These are phyloP conservation scores for Fusarium irregulare DNA, from an alignment of 2,329 filamentous ascomycete species.

Conservation along the genomic window DNA sequence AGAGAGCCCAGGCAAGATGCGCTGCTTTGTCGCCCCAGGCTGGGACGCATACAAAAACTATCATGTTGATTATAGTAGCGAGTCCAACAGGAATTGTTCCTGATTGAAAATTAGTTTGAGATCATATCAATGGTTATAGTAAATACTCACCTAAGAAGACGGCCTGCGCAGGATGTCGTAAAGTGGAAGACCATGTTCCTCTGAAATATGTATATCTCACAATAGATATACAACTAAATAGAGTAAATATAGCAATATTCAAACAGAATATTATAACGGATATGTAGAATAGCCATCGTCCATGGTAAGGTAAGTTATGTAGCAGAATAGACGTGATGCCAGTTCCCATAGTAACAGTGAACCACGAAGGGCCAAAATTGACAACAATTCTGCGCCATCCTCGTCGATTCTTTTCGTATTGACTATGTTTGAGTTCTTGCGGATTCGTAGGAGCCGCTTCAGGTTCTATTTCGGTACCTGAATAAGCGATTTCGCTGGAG, in stretches of 20 bases:
- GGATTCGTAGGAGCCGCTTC: not conserved
- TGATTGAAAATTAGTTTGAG: constrained; percentile 45
- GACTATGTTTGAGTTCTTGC: not conserved
- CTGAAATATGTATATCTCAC: constrained; percentile 71
- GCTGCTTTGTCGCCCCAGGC: constrained; percentile 67
- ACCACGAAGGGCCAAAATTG: constrained; percentile 36
- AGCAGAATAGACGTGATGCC: constrained; percentile 71
- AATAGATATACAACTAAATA: constrained; percentile 62
- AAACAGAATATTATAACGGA: constrained; percentile 66
- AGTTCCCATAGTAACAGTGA: constrained; percentile 70
- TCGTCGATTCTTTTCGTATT: not conserved
- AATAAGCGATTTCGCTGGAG: constrained; percentile 18
- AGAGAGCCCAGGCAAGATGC: constrained; percentile 63
- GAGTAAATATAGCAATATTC: constrained; percentile 65
- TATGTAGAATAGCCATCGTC: constrained; percentile 65
- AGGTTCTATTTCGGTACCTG: constrained; percentile 5
- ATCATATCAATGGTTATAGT: not conserved
- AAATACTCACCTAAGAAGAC: constrained; percentile 36
- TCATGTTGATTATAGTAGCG: constrained; percentile 70
- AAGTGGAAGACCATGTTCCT: constrained; percentile 69
- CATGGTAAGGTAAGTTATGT: constrained; percentile 67
- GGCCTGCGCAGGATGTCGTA: constrained; percentile 69
- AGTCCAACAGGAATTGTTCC: constrained; percentile 73
- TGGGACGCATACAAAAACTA: constrained; percentile 65
- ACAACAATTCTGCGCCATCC: constrained; percentile 33